These are phyloP conservation scores for Pichia thaimueangensis DNA, from an alignment of 805 yeast species.

Conservation along the genomic window DNA sequence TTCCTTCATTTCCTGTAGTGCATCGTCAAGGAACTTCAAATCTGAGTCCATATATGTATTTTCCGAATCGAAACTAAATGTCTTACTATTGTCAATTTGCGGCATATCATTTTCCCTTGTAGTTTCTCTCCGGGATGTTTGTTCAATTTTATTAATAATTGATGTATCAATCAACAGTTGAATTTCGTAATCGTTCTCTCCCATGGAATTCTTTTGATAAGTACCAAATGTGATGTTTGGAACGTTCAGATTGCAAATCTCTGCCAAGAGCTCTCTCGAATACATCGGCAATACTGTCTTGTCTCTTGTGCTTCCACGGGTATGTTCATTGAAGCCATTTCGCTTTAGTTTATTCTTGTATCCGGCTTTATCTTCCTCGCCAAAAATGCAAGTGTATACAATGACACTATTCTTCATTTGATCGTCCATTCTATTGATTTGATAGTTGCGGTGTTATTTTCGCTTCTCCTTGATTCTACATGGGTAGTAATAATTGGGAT, in stretches of 20 bases:
- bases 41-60: neutral
- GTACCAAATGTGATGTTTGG: neutral
- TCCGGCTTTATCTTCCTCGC: slow-evolving; percentile 3
- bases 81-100: neutral
- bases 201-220: neutral
- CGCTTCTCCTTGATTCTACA: too few species aligned
- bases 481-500: too few species aligned
- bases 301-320: too few species aligned
- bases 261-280: slow-evolving; percentile 4
- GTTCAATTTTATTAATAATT: neutral
- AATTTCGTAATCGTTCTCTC: slow-evolving; percentile 3
- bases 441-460: too few species aligned
- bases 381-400: slow-evolving; percentile 5
- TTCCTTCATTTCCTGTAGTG: slow-evolving; percentile 6
- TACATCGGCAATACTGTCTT: slow-evolving; percentile 3
- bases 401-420: neutral
- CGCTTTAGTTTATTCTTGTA: neutral
- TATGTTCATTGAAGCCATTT: neutral
- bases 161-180: slow-evolving; percentile 7
- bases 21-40: neutral
- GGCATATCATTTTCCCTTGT: neutral
- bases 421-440: slow-evolving; percentile 4
- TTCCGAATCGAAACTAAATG: neutral
- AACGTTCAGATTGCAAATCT: slow-evolving; percentile 2
- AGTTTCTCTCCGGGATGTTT: neutral